Conservation (phyloP, 2,329 filamentous ascomycete genomes). For the Lecanicillium sp. region DNA sequence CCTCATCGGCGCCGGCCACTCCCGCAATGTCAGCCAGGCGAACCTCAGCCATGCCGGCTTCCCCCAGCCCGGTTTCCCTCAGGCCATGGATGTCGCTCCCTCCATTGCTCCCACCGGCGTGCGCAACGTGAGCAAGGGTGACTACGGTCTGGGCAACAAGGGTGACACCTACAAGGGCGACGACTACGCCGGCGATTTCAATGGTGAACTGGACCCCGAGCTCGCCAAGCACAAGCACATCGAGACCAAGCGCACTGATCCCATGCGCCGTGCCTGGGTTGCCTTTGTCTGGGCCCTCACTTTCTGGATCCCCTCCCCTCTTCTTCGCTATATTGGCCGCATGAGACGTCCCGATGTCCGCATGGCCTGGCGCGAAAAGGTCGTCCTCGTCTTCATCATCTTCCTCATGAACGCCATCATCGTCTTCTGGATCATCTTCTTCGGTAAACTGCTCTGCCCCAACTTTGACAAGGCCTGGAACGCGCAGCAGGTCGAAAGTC, state of each 20-base stretch:
- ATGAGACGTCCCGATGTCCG: slow-evolving; percentile 98
- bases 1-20: slow-evolving; percentile 50
- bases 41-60: slow-evolving; percentile 50
- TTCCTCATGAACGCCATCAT: slow-evolving; percentile 72
- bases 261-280: slow-evolving; percentile 70
- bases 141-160: slow-evolving; percentile 84
- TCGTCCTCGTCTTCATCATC: slow-evolving; percentile 78
- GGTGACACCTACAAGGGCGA: slow-evolving; percentile 73
- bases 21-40: slow-evolving; percentile 50
- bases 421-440: slow-evolving; percentile 86
- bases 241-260: slow-evolving; percentile 59
- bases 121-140: slow-evolving; percentile 57
- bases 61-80: slow-evolving; percentile 26
- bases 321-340: slow-evolving; percentile 74
- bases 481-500: slow-evolving; percentile 58
- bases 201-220: slow-evolving; percentile 68
- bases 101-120: slow-evolving; percentile 57
- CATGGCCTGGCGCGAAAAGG: slow-evolving; percentile 94
- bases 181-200: slow-evolving; percentile 69
- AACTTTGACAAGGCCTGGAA: slow-evolving; percentile 90
- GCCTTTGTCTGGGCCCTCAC: slow-evolving; percentile 78
- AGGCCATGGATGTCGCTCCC: slow-evolving; percentile 33
- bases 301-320: slow-evolving; percentile 88
- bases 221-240: slow-evolving; percentile 71
- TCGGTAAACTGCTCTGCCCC: slow-evolving; percentile 81